Evolutionary conservation across 345 rosid species (phyloP).

Genomic region (Brassica nigra): DNA sequence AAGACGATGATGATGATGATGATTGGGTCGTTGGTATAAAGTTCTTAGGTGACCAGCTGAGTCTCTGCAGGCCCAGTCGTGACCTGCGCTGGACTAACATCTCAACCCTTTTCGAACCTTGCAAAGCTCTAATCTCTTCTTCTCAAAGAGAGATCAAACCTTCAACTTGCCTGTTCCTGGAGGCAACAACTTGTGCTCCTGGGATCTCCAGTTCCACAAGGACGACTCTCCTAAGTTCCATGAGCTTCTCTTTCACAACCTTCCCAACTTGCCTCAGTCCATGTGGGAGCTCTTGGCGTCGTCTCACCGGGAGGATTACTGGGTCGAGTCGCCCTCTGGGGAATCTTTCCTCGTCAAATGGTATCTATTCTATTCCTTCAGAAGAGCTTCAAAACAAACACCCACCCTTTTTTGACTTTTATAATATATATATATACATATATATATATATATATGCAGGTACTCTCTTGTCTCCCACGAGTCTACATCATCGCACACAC

Average conservation of each 20-base stretch:
- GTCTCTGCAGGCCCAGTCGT: slow-evolving; percentile 7
- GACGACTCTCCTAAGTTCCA: background rate
- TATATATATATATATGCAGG: background rate
- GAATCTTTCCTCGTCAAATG: no score
- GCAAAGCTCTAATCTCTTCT: slow-evolving; percentile 13
- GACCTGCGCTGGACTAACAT: slow-evolving; percentile 14
- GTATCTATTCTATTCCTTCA: no score
- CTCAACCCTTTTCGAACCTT: background rate
- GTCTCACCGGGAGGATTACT: no score
- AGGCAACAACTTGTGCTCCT: background rate
- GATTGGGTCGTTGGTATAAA: slow-evolving; percentile 19
- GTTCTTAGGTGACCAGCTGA: slow-evolving; percentile 23
- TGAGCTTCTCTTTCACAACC: background rate
- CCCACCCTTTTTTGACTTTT: no score
- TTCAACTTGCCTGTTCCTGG: background rate
- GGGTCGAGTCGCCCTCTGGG: no score
- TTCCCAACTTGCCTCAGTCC: background rate
- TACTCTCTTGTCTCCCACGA: background rate
- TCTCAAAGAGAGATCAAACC: background rate
- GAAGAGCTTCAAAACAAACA: no score
- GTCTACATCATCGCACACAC: background rate
- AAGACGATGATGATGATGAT: background rate
- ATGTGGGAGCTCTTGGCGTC: no score
- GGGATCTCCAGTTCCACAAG: background rate
- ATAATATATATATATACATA: no score